Conservation (phyloP, 78 protist species). For the Dictyostelium citrinum region DNA sequence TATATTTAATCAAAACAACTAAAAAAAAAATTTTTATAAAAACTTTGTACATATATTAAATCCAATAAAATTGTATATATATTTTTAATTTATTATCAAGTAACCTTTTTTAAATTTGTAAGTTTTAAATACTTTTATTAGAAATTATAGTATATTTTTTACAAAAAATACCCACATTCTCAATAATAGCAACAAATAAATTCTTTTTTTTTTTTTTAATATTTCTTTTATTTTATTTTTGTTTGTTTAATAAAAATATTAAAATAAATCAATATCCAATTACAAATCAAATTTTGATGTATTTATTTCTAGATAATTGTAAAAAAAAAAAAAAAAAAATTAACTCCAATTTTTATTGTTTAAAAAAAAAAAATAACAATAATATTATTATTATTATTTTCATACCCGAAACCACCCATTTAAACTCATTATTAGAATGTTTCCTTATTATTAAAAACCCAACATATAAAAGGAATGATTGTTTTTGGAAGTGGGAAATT, state of each 20-base stretch:
- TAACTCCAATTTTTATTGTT: background rate
- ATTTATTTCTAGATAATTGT: background rate
- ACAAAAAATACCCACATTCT: background rate
- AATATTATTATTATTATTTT: background rate
- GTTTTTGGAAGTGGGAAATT: background rate
- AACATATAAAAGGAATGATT: background rate
- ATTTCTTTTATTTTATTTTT: background rate
- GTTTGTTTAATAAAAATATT: background rate
- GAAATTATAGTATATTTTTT: background rate
- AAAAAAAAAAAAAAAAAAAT: background rate
- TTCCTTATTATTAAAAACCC: background rate
- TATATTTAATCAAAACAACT: background rate
- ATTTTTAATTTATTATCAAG: no score
- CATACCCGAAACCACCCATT: background rate
- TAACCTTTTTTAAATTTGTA: background rate
- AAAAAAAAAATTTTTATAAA: no score
- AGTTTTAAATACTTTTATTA: background rate
- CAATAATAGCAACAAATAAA: background rate
- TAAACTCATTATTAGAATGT: background rate
- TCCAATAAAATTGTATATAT: no score
- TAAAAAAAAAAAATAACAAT: background rate
- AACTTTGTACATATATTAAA: background rate
- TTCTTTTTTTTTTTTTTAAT: background rate
- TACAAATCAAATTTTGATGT: background rate
- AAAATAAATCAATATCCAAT: background rate